Percentiles rank a stretch among this genome's conserved stretches.
Evolutionary conservation across 75 land plant species (phyloP).

Genomic region (Pinus albicaulis): DNA sequence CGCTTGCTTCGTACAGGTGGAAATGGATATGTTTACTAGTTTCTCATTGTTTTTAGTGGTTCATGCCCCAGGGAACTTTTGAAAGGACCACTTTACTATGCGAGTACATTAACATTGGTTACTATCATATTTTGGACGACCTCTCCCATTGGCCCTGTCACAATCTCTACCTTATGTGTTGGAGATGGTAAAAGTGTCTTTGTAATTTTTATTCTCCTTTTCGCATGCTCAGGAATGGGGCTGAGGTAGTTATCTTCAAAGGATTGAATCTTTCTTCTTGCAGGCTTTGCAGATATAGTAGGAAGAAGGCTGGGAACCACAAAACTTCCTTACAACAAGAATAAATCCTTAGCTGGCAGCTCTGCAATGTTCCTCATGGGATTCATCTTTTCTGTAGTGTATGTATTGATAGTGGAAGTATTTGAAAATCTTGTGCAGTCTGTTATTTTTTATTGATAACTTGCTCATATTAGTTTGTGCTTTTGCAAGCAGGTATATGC

Average conservation of each 20-base stretch:
- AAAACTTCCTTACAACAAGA: conserved; percentile 80
- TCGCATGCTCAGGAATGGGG: not conserved
- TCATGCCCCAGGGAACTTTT: conserved; percentile 63
- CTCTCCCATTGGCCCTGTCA: conserved; percentile 63
- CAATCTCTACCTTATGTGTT: conserved; percentile 78
- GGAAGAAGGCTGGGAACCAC: conserved; percentile 73
- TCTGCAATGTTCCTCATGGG: conserved; percentile 74
- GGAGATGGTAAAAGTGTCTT: conserved; percentile 63
- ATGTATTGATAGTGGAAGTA: conserved; percentile 7
- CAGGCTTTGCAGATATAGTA: conserved; percentile 91
- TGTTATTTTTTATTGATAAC: not conserved
- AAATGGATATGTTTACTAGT: not conserved
- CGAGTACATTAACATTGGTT: conserved; percentile 55
- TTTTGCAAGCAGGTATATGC: conserved; percentile 63
- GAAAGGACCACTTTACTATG: conserved; percentile 86
- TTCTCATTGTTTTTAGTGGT: not conserved
- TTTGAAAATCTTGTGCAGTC: not conserved
- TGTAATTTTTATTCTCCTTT: not conserved
- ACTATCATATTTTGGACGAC: conserved; percentile 61
- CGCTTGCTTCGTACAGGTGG: not conserved
- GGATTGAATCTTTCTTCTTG: not conserved
- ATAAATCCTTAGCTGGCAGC: conserved; percentile 75
- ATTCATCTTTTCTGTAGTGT: conserved; percentile 70
- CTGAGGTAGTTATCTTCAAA: not conserved
- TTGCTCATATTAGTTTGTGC: not conserved